A percentile compares a stretch with the other conserved stretches of the same genome.
These are phyloP conservation scores for Sophora flavescens DNA, from an alignment of 306 rosid species.

Conservation along the genomic window DNA sequence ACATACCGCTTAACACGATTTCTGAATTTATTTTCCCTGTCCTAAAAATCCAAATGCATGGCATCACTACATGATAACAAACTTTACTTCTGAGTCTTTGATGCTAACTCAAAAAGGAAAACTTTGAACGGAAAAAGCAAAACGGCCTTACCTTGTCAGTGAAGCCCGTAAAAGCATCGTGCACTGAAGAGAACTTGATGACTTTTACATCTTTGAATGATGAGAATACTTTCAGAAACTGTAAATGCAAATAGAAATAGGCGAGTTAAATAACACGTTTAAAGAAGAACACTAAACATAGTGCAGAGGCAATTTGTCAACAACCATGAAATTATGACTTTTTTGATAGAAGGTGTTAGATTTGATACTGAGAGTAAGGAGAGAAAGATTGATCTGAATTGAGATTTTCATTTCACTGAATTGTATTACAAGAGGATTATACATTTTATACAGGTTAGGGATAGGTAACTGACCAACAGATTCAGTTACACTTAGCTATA, in stretches of 20 bases:
- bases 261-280: neutral
- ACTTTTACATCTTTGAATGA: slow-evolving; percentile 90
- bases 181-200: slow-evolving; percentile 83
- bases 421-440: no score
- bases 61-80: slow-evolving; percentile 24
- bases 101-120: slow-evolving; percentile 20
- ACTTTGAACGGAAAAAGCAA: slow-evolving; percentile 14
- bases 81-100: neutral
- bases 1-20: slow-evolving; percentile 76
- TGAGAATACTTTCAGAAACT: slow-evolving; percentile 77
- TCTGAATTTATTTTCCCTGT: slow-evolving; percentile 77
- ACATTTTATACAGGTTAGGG: no score
- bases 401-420: no score
- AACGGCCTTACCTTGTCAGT: slow-evolving; percentile 63
- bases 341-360: neutral
- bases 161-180: slow-evolving; percentile 84
- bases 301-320: neutral
- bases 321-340: neutral
- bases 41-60: slow-evolving; percentile 52
- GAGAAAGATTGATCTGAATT: no score
- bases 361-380: no score
- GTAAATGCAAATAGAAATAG: slow-evolving; percentile 45
- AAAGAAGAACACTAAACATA: neutral
- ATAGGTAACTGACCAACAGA: no score
- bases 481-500: no score